Evolutionary conservation across 2,329 filamentous ascomycete species (phyloP), one percentile per base, ranked within the genome.

Genomic region (Acrodontium crateriforme): DNA sequence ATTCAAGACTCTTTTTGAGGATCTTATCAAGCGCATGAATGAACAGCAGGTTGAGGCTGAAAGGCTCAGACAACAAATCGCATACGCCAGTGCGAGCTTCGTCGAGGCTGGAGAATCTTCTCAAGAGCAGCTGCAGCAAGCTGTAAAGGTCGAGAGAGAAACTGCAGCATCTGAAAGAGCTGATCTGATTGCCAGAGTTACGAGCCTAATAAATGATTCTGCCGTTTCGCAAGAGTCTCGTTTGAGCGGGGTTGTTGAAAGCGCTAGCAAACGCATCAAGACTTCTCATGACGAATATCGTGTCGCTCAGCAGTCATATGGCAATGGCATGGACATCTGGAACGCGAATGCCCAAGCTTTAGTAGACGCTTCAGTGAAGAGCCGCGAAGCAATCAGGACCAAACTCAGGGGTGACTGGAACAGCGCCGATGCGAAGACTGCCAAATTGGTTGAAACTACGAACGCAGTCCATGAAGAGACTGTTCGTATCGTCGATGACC

Each of bases 391-490:
- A 15, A 60, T 95, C 42, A 91, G 89, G 62, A 69, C 62, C 3
- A 84, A 74, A 58, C 69, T 95, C 50, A 78, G 89, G 56, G 72
- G 80, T 30, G 85, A 94, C 50, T 93, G 85, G 78, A 73, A 71
- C 36, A 73, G 61, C 16, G 82, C 87, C 19, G 80, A 82, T 42
- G 68, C 78, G 32, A 77, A 81, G 46, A 91, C 84, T 44, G 73
- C 67, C n/a, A 75, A 78, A 5, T 87, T 98, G 42, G 81, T 87
- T 42, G 67, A 70, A 6, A 80, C 80, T 0, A 85, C 87, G 0
- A 78, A 80, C 42, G 81, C 81, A 2, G 84, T 95, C 1, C 85
- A 98, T 41, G 78, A 79, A 18, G 80, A 92, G 55, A 94, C 87
- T 0, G 73, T 93, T 16, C 76, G 77, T 5, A 87, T 91, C 32